These are phyloP conservation scores for Exobasidium rhododendri DNA, from an alignment of 1,284 basidiomycete genomes.

Conservation along the genomic window DNA sequence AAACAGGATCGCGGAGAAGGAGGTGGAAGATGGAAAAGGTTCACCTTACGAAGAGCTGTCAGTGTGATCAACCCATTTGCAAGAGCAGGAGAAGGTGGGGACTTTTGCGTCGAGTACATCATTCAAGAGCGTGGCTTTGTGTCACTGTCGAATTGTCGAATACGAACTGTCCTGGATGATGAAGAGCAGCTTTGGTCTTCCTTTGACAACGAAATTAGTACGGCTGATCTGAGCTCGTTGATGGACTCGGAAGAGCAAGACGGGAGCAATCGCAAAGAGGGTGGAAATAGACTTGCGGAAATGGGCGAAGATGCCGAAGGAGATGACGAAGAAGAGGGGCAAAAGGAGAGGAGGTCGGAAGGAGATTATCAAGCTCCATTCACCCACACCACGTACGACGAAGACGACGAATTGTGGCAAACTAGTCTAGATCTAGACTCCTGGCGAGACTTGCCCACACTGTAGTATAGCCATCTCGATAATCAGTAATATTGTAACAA, in stretches of 20 bases:
- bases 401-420: no score
- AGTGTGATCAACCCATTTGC: not conserved
- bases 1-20: not conserved
- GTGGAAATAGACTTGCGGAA: no score
- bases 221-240: not conserved
- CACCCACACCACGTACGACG: no score
- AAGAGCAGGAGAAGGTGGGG: not conserved
- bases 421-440: no score
- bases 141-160: not conserved
- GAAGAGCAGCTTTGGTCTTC: not conserved
- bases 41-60: not conserved
- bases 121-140: not conserved
- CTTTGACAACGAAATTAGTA: not conserved
- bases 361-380: no score
- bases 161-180: not conserved
- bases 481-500: no score
- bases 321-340: no score
- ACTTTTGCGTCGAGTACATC: not conserved
- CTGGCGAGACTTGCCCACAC: no score
- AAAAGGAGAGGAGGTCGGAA: constrained; percentile 1
- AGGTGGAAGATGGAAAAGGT: not conserved
- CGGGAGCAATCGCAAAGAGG: no score
- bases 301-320: no score
- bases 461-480: no score
- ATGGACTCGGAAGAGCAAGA: not conserved